Conservation (phyloP, 2,329 filamentous ascomycete species). For the Botrytis cinerea region DNA sequence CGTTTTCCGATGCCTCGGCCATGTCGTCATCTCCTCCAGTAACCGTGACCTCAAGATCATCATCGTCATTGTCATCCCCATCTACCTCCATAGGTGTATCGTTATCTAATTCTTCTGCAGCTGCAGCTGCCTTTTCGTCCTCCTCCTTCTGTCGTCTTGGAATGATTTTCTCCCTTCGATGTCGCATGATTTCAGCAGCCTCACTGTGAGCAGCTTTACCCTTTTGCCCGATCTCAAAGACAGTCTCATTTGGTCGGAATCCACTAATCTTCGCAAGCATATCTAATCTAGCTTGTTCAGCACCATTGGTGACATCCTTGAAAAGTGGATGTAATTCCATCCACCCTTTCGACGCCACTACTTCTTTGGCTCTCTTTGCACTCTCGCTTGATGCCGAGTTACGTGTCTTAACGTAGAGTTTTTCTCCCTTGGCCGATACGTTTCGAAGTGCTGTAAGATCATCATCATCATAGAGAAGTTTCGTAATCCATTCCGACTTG, state of each 20-base stretch:
- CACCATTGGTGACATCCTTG: constrained; percentile 63
- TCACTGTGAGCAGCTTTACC: constrained; percentile 63
- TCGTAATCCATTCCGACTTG: constrained; percentile 80
- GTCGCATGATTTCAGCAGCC: constrained; percentile 75
- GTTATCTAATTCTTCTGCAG: constrained; percentile 36
- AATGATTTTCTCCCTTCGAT: constrained; percentile 68
- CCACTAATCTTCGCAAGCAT: constrained; percentile 89
- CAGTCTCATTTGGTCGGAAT: constrained; percentile 87
- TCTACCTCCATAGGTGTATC: constrained; percentile 34
- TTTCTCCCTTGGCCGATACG: constrained; percentile 86
- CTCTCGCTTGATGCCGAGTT: constrained; percentile 90
- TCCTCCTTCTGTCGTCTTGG: constrained; percentile 50
- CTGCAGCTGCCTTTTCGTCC: constrained; percentile 45
- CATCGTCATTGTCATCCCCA: constrained; percentile 46
- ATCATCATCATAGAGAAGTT: constrained; percentile 70
- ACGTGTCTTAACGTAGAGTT: constrained; percentile 84
- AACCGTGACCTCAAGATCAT: constrained; percentile 43
- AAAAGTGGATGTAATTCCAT: constrained; percentile 80
- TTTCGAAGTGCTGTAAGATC: constrained; percentile 71
- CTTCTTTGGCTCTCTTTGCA: constrained; percentile 79
- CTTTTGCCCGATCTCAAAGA: constrained; percentile 88
- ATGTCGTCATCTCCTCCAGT: constrained; percentile 47
- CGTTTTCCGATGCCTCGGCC: constrained; percentile 61
- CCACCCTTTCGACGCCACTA: constrained; percentile 71
- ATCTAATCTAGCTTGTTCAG: constrained; percentile 72